These are phyloP conservation scores for Xylaria castorea DNA, from an alignment of 495 filamentous ascomycete genomes.

Conservation along the genomic window DNA sequence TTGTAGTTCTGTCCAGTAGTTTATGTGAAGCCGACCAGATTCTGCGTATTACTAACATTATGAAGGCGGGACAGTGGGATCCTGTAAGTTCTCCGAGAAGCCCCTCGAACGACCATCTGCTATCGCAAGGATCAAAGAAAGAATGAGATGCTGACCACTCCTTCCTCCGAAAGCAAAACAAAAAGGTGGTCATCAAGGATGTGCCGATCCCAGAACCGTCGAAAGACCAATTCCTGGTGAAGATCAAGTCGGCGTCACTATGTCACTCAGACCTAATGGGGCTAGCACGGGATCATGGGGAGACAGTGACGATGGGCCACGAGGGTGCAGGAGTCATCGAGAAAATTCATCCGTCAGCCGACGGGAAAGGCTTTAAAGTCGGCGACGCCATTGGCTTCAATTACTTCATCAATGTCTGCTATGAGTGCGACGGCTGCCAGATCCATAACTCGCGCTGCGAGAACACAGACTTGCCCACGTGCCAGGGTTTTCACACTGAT, in stretches of 20 bases:
- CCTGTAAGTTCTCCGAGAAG: slow-evolving; percentile 12
- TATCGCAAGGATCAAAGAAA: not conserved
- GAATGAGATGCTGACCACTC: not conserved
- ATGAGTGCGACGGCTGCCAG: slow-evolving; percentile 48
- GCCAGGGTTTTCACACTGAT: slow-evolving; percentile 47
- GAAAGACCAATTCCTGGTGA: slow-evolving; percentile 45
- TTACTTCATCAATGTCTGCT: slow-evolving; percentile 48
- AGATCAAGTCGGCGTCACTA: slow-evolving; percentile 46
- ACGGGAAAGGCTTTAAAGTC: slow-evolving; percentile 46
- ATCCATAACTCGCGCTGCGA: slow-evolving; percentile 47
- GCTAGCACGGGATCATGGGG: slow-evolving; percentile 3
- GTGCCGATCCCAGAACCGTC: slow-evolving; percentile 44
- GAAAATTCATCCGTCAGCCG: slow-evolving; percentile 40
- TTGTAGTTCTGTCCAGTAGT: not conserved
- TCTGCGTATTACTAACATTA: not conserved
- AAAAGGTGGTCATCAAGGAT: slow-evolving; percentile 38
- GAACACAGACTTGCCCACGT: slow-evolving; percentile 39
- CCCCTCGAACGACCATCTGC: not conserved
- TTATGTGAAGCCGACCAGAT: not conserved
- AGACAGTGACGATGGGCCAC: slow-evolving; percentile 45
- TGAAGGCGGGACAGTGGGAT: slow-evolving; percentile 33
- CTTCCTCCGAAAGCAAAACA: slow-evolving; percentile 3
- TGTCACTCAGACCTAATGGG: slow-evolving; percentile 47
- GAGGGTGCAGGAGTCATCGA: slow-evolving; percentile 49
- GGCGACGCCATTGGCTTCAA: slow-evolving; percentile 48